Evolutionary conservation across 169 alveolate genomes (phyloP).

Genomic region (Plasmodium sp.): DNA sequence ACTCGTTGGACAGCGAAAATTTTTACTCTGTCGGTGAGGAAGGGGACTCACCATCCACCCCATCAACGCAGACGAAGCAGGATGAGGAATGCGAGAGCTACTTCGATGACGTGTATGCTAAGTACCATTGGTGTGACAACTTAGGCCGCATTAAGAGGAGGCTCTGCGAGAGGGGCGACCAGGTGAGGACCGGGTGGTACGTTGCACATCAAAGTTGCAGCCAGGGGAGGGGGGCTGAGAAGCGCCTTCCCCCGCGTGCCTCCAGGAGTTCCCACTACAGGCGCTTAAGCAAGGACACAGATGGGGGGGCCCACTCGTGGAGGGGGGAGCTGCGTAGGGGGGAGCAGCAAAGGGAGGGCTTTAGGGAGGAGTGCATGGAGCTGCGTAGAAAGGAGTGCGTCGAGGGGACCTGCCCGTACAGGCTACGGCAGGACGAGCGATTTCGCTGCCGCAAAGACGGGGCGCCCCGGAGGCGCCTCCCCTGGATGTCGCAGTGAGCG

Average conservation of each 20-base stretch:
- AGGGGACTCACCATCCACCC: not conserved
- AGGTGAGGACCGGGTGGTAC: not conserved
- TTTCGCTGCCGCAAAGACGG: not conserved
- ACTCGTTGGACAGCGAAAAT: not conserved
- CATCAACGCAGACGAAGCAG: not conserved
- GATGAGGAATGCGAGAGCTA: slow-evolving; percentile 8
- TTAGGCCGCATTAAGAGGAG: not conserved
- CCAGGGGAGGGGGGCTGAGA: not conserved
- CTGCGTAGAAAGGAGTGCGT: not conserved
- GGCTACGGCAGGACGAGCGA: not conserved
- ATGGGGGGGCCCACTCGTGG: not conserved
- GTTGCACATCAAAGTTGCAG: not conserved
- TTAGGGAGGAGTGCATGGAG: no score
- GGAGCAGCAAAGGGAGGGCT: no score
- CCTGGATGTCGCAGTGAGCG: not conserved
- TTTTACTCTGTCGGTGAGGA: slow-evolving; percentile 33
- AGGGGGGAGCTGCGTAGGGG: not conserved
- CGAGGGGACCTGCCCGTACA: not conserved
- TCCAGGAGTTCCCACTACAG: not conserved
- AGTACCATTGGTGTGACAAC: slow-evolving; percentile 23
- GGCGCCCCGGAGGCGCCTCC: not conserved
- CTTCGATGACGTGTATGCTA: slow-evolving; percentile 21
- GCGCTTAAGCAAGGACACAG: not conserved
- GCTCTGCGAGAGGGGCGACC: not conserved
- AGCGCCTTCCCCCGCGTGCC: not conserved